phyloP scores from a whole-genome alignment of 805 yeast species.

The Nakazawaea pomicola region DNA sequence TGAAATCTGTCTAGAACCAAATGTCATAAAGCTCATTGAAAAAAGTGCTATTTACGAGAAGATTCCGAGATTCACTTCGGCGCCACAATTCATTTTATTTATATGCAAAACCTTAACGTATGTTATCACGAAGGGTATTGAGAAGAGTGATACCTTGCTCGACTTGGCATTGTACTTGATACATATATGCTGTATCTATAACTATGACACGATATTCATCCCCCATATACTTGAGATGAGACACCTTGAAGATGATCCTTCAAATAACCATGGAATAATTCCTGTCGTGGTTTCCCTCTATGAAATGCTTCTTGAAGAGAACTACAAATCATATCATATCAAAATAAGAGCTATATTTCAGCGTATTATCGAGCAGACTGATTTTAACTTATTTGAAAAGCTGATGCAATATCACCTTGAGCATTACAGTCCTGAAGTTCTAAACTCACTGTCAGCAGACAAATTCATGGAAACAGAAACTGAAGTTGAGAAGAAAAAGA shows the following conservation, averaged over 20 bases:
- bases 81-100: constrained; percentile 48
- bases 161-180: constrained; percentile 61
- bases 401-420: constrained; percentile 32
- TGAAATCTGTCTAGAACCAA: constrained; percentile 57
- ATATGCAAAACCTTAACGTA: constrained; percentile 44
- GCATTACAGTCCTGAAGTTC: constrained; percentile 21
- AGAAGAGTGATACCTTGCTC: constrained; percentile 50
- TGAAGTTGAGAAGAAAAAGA: constrained; percentile 56
- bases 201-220: constrained; percentile 24
- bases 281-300: constrained; percentile 32
- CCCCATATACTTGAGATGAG: background rate
- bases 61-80: constrained; percentile 48
- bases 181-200: constrained; percentile 51
- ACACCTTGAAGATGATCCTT: background rate
- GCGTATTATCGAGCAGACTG: constrained; percentile 7
- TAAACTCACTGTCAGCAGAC: constrained; percentile 10
- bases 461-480: constrained; percentile 18
- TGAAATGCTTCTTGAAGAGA: constrained; percentile 35
- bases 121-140: constrained; percentile 28
- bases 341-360: constrained; percentile 54
- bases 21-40: constrained; percentile 27
- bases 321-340: constrained; percentile 39
- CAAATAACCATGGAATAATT: background rate
- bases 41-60: constrained; percentile 32
- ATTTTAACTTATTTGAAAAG: constrained; percentile 24